These are phyloP conservation scores for Leptomonas pyrrhocoris DNA, from an alignment of 208 protist species.

Conservation along the genomic window DNA sequence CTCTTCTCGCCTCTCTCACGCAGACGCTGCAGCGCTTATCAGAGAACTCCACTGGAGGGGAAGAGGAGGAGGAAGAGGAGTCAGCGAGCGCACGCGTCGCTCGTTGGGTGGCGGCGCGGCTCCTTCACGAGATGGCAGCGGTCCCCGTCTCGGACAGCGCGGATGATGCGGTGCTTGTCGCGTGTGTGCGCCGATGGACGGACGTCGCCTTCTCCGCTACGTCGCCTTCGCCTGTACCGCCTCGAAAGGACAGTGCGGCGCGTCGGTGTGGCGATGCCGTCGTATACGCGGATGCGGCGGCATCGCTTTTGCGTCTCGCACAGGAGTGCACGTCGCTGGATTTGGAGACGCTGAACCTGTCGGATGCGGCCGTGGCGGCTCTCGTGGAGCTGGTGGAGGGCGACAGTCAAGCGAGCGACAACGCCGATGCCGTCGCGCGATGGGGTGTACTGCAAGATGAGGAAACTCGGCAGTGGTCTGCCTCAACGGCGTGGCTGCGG, in stretches of 20 bases:
- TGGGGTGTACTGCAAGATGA: neutral
- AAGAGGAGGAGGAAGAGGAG: neutral
- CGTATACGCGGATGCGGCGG: slow-evolving; percentile 24
- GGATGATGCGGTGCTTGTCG: slow-evolving; percentile 48
- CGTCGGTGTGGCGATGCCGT: slow-evolving; percentile 17
- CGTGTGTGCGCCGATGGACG: slow-evolving; percentile 66
- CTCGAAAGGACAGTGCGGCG: neutral
- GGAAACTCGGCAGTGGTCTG: neutral
- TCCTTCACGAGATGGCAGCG: slow-evolving; percentile 43
- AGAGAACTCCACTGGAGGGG: neutral
- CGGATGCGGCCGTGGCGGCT: slow-evolving; percentile 33
- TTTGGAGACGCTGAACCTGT: slow-evolving; percentile 34
- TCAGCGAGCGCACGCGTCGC: slow-evolving; percentile 16
- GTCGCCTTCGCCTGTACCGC: neutral
- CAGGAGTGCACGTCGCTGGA: slow-evolving; percentile 37
- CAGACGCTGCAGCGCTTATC: slow-evolving; percentile 17
- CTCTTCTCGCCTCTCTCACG: slow-evolving; percentile 26
- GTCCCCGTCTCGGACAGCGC: slow-evolving; percentile 33
- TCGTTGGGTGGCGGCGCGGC: slow-evolving; percentile 55
- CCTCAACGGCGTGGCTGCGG: neutral
- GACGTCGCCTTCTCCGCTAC: slow-evolving; percentile 35
- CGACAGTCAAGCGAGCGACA: slow-evolving; percentile 1
- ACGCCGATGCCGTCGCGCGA: neutral
- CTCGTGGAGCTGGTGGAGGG: slow-evolving; percentile 50
- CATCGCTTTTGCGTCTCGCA: slow-evolving; percentile 23